Evolutionary conservation across 139 green algal species (phyloP).

Genomic region (Limnomonas spitsbergensis): DNA sequence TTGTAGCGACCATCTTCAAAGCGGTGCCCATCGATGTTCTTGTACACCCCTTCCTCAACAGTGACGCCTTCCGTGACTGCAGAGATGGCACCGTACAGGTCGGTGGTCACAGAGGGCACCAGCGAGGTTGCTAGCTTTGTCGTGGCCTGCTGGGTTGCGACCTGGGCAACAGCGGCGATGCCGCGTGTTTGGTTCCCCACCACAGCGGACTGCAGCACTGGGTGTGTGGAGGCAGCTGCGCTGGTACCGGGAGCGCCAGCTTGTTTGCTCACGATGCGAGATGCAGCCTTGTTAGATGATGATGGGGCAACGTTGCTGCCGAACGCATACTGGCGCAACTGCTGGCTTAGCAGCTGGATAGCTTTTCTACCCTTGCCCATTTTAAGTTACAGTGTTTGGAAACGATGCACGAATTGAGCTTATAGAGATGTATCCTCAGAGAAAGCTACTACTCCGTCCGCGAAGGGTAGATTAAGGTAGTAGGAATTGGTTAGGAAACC

Average conservation of each 20-base stretch:
- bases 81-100: slow-evolving; percentile 63
- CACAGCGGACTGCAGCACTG: not conserved
- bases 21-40: slow-evolving; percentile 73
- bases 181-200: not conserved
- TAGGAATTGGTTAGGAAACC: too few relatives aligned
- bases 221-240: too few relatives aligned
- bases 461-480: too few relatives aligned
- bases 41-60: slow-evolving; percentile 51
- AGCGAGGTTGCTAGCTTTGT: not conserved
- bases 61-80: slow-evolving; percentile 38
- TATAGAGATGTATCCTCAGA: too few relatives aligned
- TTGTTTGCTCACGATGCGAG: not conserved
- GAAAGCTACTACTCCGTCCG: too few relatives aligned
- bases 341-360: not conserved
- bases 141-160: not conserved
- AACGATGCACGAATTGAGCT: too few relatives aligned
- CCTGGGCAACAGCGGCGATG: not conserved
- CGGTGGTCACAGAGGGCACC: slow-evolving; percentile 48
- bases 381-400: too few relatives aligned
- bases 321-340: not conserved
- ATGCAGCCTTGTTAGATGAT: not conserved
- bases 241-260: too few relatives aligned
- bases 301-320: too few relatives aligned
- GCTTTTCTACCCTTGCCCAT: not conserved
- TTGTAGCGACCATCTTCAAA: slow-evolving; percentile 87